These are phyloP conservation scores for Sarocladium oryzae DNA, from an alignment of 2,329 filamentous ascomycete genomes.

Conservation along the genomic window DNA sequence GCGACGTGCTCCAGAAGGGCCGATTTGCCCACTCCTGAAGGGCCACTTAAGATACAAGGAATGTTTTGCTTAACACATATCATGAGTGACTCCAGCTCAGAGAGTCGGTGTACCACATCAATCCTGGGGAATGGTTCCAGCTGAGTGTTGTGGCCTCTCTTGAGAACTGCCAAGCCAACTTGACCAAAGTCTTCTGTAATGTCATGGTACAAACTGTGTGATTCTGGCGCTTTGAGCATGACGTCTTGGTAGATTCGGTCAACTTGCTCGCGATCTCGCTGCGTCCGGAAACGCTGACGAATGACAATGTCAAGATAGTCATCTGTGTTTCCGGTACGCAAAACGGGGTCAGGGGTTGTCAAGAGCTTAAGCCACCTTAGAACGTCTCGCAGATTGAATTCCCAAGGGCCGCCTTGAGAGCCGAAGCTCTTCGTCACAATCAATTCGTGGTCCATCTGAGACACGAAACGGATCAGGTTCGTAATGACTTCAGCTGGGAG, in stretches of 20 bases:
- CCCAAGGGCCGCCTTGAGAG: conserved; percentile 74
- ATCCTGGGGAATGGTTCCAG: conserved; percentile 45
- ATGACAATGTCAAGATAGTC: conserved; percentile 77
- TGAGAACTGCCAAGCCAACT: conserved; percentile 68
- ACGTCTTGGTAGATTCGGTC: conserved; percentile 58
- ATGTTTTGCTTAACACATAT: conserved; percentile 80
- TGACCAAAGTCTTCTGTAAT: conserved; percentile 62
- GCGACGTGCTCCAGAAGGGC: conserved; percentile 73
- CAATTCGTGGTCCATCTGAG: conserved; percentile 67
- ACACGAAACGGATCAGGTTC: conserved; percentile 73
- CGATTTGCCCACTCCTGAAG: conserved; percentile 83
- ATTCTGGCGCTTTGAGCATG: conserved; percentile 47
- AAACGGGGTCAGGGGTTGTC: conserved; percentile 45
- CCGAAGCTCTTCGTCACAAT: conserved; percentile 53
- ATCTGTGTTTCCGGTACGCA: conserved; percentile 52
- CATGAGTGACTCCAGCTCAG: conserved; percentile 78
- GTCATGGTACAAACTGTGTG: conserved; percentile 66
- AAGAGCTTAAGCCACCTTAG: conserved; percentile 75
- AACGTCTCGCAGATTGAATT: conserved; percentile 89
- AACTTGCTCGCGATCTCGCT: conserved; percentile 60
- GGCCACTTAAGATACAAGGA: conserved; percentile 81
- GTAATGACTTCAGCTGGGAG: conserved; percentile 53
- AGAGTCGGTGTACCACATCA: conserved; percentile 49
- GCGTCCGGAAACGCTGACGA: conserved; percentile 75
- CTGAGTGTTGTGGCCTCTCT: conserved; percentile 50